Percentiles rank a stretch among this genome's conserved stretches.
Evolutionary conservation across 73 alveolate genomes (phyloP).

Genomic region (Paramecium bursaria): DNA sequence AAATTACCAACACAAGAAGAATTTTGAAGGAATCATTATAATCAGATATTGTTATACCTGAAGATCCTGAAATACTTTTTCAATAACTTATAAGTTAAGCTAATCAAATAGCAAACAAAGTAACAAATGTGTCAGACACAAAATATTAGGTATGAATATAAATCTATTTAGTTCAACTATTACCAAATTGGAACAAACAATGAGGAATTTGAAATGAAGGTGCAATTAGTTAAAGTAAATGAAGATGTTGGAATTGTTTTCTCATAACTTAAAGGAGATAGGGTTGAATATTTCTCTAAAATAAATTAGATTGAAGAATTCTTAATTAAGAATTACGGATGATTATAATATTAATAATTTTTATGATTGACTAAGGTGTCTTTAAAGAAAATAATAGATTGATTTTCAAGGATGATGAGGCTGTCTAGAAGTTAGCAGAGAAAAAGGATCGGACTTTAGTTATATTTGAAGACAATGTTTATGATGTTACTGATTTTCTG

Average conservation of each 20-base stretch:
- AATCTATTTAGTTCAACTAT: background rate
- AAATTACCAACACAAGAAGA: background rate
- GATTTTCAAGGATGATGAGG: background rate
- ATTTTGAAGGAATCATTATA: background rate
- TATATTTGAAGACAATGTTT: background rate
- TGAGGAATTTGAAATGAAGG: constrained; percentile 39
- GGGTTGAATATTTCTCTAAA: constrained; percentile 18
- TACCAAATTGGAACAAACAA: background rate
- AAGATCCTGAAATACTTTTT: background rate
- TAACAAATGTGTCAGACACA: background rate
- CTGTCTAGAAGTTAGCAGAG: background rate
- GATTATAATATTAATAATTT: too few relatives aligned
- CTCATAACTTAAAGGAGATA: constrained; percentile 1
- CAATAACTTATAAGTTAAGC: background rate
- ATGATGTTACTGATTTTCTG: background rate
- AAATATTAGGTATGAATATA: constrained; percentile 3
- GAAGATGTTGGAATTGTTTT: constrained; percentile 32
- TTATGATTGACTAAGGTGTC: too few relatives aligned
- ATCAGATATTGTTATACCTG: background rate
- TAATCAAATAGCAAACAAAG: constrained; percentile 6
- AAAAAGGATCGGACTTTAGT: background rate
- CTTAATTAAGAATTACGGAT: too few relatives aligned
- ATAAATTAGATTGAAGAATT: constrained; percentile 18
- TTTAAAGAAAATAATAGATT: too few relatives aligned
- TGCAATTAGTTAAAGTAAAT: background rate